A percentile compares a stretch with the other conserved stretches of the same genome.
Evolutionary conservation across 257 asterid species (phyloP).

Genomic region (Perilla frutescens): DNA sequence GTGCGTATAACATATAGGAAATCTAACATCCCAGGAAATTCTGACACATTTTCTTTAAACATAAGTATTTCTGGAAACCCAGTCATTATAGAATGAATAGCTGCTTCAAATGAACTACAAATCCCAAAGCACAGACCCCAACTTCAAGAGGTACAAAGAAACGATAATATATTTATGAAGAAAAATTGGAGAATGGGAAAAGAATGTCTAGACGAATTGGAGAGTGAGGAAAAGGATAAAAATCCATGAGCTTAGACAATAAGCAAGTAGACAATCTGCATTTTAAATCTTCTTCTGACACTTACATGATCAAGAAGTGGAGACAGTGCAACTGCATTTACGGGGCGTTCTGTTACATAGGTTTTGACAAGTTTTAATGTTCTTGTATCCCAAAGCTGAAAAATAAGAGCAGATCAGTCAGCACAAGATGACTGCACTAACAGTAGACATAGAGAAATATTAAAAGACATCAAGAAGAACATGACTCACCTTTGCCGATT

Average conservation of each 20-base stretch:
- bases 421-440: slow-evolving; percentile 15
- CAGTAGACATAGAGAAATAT: too few relatives aligned
- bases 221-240: not conserved
- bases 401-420: slow-evolving; percentile 29
- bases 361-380: slow-evolving; percentile 79
- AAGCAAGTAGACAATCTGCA: not conserved
- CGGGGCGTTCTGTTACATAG: slow-evolving; percentile 75
- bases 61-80: not conserved
- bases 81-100: too few relatives aligned
- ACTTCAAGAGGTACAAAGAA: not conserved
- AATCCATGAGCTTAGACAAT: not conserved
- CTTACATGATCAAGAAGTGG: slow-evolving; percentile 93
- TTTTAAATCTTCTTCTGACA: not conserved
- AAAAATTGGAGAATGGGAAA: not conserved
- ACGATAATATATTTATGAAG: not conserved
- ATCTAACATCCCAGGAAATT: not conserved
- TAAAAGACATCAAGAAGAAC: slow-evolving; percentile 14
- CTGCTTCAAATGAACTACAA: not conserved
- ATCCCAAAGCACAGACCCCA: not conserved
- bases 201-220: not conserved
- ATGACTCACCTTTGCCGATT: slow-evolving; percentile 80
- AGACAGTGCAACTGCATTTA: slow-evolving; percentile 93
- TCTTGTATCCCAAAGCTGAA: slow-evolving; percentile 93
- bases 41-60: not conserved
- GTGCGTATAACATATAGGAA: not conserved